phyloP scores from a whole-genome alignment of 352 stramenopile species.

The Pythium guiyangense region DNA sequence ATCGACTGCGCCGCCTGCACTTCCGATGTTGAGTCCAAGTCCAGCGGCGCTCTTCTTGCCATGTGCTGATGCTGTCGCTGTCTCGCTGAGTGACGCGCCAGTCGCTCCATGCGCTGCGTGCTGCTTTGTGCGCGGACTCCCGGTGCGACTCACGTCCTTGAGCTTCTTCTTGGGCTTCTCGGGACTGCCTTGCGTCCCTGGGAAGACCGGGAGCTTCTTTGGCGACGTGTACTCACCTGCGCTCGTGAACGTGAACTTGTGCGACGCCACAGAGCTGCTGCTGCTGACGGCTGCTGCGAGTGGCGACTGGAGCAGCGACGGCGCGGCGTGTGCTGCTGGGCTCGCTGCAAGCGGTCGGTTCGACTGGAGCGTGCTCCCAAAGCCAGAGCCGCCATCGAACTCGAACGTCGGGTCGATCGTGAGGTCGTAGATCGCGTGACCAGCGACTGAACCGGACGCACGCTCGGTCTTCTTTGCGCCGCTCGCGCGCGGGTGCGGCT shows the following conservation, averaged over 20 bases:
- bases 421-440: slow-evolving; percentile 22
- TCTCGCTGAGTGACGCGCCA: neutral
- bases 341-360: slow-evolving; percentile 50
- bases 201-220: slow-evolving; percentile 75
- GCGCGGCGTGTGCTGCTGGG: slow-evolving; percentile 10
- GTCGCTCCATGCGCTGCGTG: neutral
- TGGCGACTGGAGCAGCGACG: slow-evolving; percentile 14
- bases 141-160: neutral
- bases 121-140: slow-evolving; percentile 23
- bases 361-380: slow-evolving; percentile 49
- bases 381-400: slow-evolving; percentile 64
- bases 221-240: slow-evolving; percentile 64
- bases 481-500: neutral
- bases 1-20: neutral
- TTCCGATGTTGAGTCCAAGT: no score
- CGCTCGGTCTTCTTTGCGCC: neutral
- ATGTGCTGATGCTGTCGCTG: no score
- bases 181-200: slow-evolving; percentile 50
- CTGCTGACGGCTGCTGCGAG: neutral
- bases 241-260: slow-evolving; percentile 72
- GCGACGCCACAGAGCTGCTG: slow-evolving; percentile 7
- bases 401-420: slow-evolving; percentile 59
- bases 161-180: slow-evolving; percentile 34
- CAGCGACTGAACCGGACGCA: neutral
- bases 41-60: no score